A percentile compares a stretch with the other conserved stretches of the same genome.
Evolutionary conservation across 2,329 filamentous ascomycete genomes (phyloP).

Genomic region (Xylariaceae sp.): DNA sequence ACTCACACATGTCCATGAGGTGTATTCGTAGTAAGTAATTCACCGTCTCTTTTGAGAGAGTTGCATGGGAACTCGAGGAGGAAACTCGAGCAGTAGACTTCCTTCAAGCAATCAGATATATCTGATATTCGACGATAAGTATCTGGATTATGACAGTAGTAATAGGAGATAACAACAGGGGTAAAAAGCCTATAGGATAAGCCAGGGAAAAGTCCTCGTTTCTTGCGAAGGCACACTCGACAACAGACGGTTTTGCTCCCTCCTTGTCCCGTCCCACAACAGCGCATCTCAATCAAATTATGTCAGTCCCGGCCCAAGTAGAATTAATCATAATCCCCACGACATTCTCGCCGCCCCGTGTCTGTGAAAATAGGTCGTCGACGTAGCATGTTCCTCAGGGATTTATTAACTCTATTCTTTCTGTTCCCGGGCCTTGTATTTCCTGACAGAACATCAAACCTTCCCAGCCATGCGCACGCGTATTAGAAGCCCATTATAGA

Average conservation of each 20-base stretch:
- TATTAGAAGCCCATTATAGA: constrained; percentile 27
- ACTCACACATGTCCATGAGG: not conserved
- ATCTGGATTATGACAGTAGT: constrained; percentile 60
- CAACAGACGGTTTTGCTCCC: constrained; percentile 19
- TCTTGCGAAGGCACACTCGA: constrained; percentile 28
- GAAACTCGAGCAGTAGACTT: not conserved
- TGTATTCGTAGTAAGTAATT: not conserved
- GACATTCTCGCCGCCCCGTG: constrained; percentile 2
- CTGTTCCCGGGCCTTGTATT: constrained; percentile 22
- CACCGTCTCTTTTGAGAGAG: too few relatives aligned
- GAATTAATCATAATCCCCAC: constrained; percentile 1
- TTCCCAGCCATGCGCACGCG: constrained; percentile 21
- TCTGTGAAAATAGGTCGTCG: constrained; percentile 16
- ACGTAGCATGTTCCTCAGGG: constrained; percentile 26
- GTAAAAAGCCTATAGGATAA: constrained; percentile 28
- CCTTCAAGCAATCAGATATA: constrained; percentile 24
- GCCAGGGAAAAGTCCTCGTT: constrained; percentile 29
- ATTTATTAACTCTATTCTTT: constrained; percentile 25
- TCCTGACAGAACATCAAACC: constrained; percentile 31
- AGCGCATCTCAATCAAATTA: constrained; percentile 19
- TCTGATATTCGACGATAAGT: constrained; percentile 41
- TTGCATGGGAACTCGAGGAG: too few relatives aligned
- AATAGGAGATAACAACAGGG: constrained; percentile 41
- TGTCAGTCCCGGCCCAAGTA: constrained; percentile 3
- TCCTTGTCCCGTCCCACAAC: constrained; percentile 20